Evolutionary conservation across 2,329 filamentous ascomycete genomes (phyloP), one percentile per base, ranked within the genome.

Genomic region (Thelonectria olida): DNA sequence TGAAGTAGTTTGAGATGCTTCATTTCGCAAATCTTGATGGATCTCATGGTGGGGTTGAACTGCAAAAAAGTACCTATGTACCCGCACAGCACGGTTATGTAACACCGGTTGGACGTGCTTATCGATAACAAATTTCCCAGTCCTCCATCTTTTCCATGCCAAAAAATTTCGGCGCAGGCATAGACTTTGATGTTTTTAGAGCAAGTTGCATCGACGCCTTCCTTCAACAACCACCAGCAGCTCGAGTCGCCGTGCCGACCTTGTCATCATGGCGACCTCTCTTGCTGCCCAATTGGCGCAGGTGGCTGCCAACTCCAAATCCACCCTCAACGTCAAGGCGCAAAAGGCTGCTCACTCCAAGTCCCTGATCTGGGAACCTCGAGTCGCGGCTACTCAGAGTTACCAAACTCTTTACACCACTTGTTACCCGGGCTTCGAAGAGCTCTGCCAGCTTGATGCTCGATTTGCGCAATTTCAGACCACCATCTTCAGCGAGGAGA

Each of bases 271-370:
- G 93, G 85, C 90, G 72, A 92, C 93, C 63, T 90, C 92, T 75
- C 90, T 99, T 70, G 92, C 95, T 80, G 89, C 92, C 82, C 96
- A 99, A 86, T 84, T 99, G 82, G 92, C 94, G 83, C 89, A 92
- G 76, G 94, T 99, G 75, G 92, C 94, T 70, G 90, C 91, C 68
- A 92, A 92, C 74, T 97, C 93, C 72, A 97, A 94, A 71, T 90
- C 94, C 75, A 91, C 95, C 69, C 87, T 98, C 73, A 92, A 98
- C 76, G 85, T 97, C 71, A 97, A 96, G 80, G 92, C 94, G 72
- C 93, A 97, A 81, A 95, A 93, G 79, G 88, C 91, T 63, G 89
- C 92, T 65, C 96, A 99, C 80, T 92, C 92, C 67, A 95, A 97
- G 78, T 99, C 96, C 54, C 82, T 99, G 63, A 92, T 99, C 61